Percentiles rank a stretch among this genome's conserved stretches.
phyloP scores from a whole-genome alignment of 2,329 filamentous ascomycete species.

The Sphaerulina populicola region DNA sequence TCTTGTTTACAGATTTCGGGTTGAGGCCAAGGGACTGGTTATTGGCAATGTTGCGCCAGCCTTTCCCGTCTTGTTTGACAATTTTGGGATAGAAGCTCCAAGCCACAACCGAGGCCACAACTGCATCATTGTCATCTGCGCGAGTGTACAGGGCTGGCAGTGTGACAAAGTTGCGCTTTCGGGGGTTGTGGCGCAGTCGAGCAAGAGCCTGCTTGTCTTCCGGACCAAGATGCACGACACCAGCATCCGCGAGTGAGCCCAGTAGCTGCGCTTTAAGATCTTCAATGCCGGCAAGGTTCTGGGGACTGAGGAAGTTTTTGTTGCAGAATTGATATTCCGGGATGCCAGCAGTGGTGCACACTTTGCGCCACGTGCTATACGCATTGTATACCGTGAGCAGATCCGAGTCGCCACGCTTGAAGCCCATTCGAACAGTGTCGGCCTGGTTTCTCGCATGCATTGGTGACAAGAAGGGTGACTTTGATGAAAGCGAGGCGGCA shows the following conservation, averaged over 20 bases:
- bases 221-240: constrained; percentile 65
- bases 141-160: constrained; percentile 65
- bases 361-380: constrained; percentile 77
- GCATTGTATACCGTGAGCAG: constrained; percentile 89
- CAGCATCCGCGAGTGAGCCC: constrained; percentile 74
- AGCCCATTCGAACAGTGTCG: constrained; percentile 67
- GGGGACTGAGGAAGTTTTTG: constrained; percentile 87
- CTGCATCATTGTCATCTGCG: constrained; percentile 70
- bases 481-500: constrained; percentile 86
- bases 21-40: constrained; percentile 85
- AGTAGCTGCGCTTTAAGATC: constrained; percentile 90
- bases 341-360: constrained; percentile 60
- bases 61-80: constrained; percentile 72
- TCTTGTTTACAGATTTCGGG: constrained; percentile 80
- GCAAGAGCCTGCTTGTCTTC: constrained; percentile 64
- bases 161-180: constrained; percentile 68
- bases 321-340: constrained; percentile 86
- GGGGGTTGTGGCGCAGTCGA: constrained; percentile 56
- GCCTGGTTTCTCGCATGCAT: constrained; percentile 77
- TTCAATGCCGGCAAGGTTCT: constrained; percentile 84
- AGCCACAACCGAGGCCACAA: constrained; percentile 74
- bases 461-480: constrained; percentile 83
- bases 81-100: constrained; percentile 96
- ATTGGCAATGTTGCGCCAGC: constrained; percentile 83
- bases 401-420: constrained; percentile 81